Evolutionary conservation across 2,329 filamentous ascomycete genomes (phyloP), one percentile per base, ranked within the genome.

Genomic region (Thyridium curvatum): DNA sequence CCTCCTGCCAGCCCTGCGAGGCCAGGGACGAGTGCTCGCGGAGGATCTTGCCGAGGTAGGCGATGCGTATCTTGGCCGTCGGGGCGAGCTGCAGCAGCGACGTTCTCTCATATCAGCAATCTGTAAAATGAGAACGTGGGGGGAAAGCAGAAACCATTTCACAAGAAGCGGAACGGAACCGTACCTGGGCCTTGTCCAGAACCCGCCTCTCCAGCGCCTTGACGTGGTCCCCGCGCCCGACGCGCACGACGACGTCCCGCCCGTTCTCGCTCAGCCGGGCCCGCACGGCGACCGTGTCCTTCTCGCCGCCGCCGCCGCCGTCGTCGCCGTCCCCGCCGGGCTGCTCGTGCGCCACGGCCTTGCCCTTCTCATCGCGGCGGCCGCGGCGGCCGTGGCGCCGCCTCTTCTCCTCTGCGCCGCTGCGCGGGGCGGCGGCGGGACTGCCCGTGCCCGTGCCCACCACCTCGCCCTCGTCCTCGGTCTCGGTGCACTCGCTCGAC

Each of bases 31-130:
- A 57, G 39, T 72, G 71, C 46, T 91, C 86, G 47, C 81, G 79
- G 34, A 95, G 72, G 37, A 90, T 77, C 55, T 81, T 87, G 48
- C 90, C 90, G 60, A 93, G 73, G 58, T 94, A 94, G 15, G 79
- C 82, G 42, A 95, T 74, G 39, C 79, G 78, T 37, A 95, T 68
- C 35, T 70, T 74, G 44, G 77, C 78, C 33, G 65, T 66, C 8
- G 67, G 55, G 2, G 72, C 59, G 26, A 90, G 65, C 83, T 84
- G 49, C 14, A 30, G 13, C 8, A 39, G n/a, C n/a, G n/a, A n/a
- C n/a, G 15, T 3, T 13, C 28, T n/a, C n/a, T n/a, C n/a, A n/a
- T n/a, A n/a, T n/a, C n/a, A n/a, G n/a, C n/a, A 34, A 30, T 32
- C 18, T n/a, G 18, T 39, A 17, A 18, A 40, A 30, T n/a, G 7